A percentile compares a stretch with the other conserved stretches of the same genome.
phyloP scores from a whole-genome alignment of 2,329 filamentous ascomycete genomes.

The Aaosphaeria arxii region DNA sequence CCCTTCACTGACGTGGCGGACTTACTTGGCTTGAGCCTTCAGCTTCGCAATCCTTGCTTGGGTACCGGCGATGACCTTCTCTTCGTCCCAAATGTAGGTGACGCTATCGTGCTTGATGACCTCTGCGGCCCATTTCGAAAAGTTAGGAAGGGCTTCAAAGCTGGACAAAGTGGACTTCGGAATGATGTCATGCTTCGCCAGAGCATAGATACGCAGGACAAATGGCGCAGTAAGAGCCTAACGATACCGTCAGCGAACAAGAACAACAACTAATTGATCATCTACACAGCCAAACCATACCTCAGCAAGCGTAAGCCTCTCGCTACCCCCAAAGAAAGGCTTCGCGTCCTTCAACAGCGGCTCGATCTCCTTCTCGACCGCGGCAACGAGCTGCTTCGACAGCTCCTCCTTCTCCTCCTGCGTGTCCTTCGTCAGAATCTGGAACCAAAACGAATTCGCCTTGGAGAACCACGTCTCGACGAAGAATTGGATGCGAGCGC shows the following conservation, averaged over 20 bases:
- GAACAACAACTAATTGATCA: not conserved
- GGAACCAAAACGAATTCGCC: slow-evolving; percentile 49
- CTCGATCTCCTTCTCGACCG: slow-evolving; percentile 68
- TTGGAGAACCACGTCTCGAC: slow-evolving; percentile 67
- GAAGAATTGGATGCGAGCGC: slow-evolving; percentile 70
- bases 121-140: slow-evolving; percentile 64
- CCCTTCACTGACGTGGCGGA: not conserved
- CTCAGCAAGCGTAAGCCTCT: slow-evolving; percentile 69
- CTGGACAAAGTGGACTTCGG: slow-evolving; percentile 48
- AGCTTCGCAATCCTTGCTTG: slow-evolving; percentile 21
- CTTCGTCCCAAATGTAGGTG: slow-evolving; percentile 40
- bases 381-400: slow-evolving; percentile 51
- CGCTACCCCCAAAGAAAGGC: slow-evolving; percentile 47
- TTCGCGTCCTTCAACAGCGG: slow-evolving; percentile 56
- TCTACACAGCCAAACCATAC: slow-evolving; percentile 40
- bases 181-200: slow-evolving; percentile 54
- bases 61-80: slow-evolving; percentile 14
- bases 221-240: slow-evolving; percentile 66
- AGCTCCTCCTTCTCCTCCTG: slow-evolving; percentile 50
- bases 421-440: slow-evolving; percentile 44
- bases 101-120: slow-evolving; percentile 65
- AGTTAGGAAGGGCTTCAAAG: slow-evolving; percentile 60
- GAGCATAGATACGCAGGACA: slow-evolving; percentile 57
- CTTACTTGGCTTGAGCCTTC: slow-evolving; percentile 19
- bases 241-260: slow-evolving; percentile 4